Evolutionary conservation across 768 basidiomycete species (phyloP).

Genomic region (Mycena albidolilacea): DNA sequence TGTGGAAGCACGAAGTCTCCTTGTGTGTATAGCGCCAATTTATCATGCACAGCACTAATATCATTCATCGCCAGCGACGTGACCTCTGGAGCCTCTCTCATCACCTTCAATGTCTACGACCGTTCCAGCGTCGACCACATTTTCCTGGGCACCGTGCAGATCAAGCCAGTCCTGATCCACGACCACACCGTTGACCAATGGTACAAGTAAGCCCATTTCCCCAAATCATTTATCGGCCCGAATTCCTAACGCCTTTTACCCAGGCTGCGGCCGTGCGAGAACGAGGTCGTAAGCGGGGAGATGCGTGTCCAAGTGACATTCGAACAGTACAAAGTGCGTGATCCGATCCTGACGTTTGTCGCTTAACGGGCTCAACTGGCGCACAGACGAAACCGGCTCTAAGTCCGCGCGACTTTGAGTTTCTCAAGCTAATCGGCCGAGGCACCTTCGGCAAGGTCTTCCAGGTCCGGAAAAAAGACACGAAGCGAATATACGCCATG

Average conservation of each 20-base stretch:
- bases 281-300: slow-evolving; percentile 91
- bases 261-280: slow-evolving; percentile 83
- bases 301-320: slow-evolving; percentile 96
- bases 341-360: slow-evolving; percentile 39
- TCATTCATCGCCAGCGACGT: slow-evolving; percentile 81
- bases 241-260: slow-evolving; percentile 36
- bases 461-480: slow-evolving; percentile 98
- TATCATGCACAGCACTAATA: slow-evolving; percentile 39
- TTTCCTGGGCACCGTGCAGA: slow-evolving; percentile 92
- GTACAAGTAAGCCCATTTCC: slow-evolving; percentile 82
- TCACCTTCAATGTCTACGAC: slow-evolving; percentile 95
- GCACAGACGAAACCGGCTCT: slow-evolving; percentile 85
- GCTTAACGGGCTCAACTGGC: slow-evolving; percentile 37
- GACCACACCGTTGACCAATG: slow-evolving; percentile 97
- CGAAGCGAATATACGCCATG: slow-evolving; percentile 99
- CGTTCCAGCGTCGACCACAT: slow-evolving; percentile 84
- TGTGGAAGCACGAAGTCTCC: slow-evolving; percentile 99
- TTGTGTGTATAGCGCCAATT: slow-evolving; percentile 79
- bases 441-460: slow-evolving; percentile 99
- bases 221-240: slow-evolving; percentile 34
- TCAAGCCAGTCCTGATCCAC: slow-evolving; percentile 92
- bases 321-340: slow-evolving; percentile 87
- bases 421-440: slow-evolving; percentile 97
- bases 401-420: slow-evolving; percentile 97
- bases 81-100: slow-evolving; percentile 85